Evolutionary conservation across 257 asterid genomes (phyloP).

Genomic region (Eucommia ulmoides): DNA sequence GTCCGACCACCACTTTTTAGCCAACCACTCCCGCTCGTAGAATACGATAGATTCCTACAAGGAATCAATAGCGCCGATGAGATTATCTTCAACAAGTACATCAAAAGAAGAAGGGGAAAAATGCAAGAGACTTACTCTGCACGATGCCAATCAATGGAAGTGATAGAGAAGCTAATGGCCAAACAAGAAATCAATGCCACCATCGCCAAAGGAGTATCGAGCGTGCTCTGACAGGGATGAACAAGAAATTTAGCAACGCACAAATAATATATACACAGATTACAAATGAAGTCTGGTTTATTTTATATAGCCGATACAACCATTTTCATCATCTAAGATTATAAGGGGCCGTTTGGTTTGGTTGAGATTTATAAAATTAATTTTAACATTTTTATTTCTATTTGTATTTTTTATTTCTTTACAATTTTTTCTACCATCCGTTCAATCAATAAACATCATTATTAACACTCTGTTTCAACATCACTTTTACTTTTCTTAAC

Average conservation of each 20-base stretch:
- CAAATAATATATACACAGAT: slow-evolving; percentile 4
- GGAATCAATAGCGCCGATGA: slow-evolving; percentile 4
- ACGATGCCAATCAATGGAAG: slow-evolving; percentile 22
- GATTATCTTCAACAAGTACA: background rate
- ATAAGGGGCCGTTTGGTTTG: background rate
- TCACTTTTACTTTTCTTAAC: too few relatives aligned
- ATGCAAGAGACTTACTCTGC: slow-evolving; percentile 20
- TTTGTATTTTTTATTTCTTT: too few relatives aligned
- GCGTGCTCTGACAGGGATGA: slow-evolving; percentile 53
- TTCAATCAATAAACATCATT: too few relatives aligned
- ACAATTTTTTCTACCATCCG: too few relatives aligned
- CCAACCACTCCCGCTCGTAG: slow-evolving; percentile 24
- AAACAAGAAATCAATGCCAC: slow-evolving; percentile 33
- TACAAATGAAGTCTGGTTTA: background rate
- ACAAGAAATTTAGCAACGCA: slow-evolving; percentile 9
- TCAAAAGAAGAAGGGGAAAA: slow-evolving; percentile 1
- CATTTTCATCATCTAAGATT: background rate
- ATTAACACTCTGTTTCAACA: too few relatives aligned
- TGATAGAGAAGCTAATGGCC: slow-evolving; percentile 24
- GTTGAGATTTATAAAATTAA: background rate
- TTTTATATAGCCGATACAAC: background rate
- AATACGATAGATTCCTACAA: slow-evolving; percentile 34
- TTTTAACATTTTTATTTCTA: too few relatives aligned
- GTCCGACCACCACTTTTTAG: slow-evolving; percentile 19
- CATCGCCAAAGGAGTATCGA: slow-evolving; percentile 55